phyloP scores from a whole-genome alignment of 305 asterid species.

The Fraxinus baroniana region DNA sequence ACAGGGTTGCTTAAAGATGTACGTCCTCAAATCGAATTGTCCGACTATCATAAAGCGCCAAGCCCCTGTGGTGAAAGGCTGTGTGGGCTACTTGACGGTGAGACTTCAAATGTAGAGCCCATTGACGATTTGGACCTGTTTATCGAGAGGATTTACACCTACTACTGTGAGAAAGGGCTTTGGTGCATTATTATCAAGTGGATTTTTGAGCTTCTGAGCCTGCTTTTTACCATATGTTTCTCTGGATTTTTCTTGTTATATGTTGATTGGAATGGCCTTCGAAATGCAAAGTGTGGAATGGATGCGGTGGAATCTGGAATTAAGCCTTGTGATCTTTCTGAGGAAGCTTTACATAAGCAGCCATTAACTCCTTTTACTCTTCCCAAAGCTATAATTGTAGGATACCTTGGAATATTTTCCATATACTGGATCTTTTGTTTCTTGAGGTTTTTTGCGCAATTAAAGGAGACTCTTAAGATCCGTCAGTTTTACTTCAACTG shows the following conservation, averaged over 20 bases:
- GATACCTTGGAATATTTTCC: slow-evolving; percentile 81
- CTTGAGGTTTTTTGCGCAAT: slow-evolving; percentile 76
- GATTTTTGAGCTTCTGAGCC: slow-evolving; percentile 79
- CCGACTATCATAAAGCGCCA: slow-evolving; percentile 72
- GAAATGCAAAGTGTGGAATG: slow-evolving; percentile 97
- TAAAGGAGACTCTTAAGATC: slow-evolving; percentile 78
- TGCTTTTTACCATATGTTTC: slow-evolving; percentile 78
- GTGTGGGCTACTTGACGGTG: slow-evolving; percentile 83
- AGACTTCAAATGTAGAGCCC: slow-evolving; percentile 61
- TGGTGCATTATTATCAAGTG: slow-evolving; percentile 91
- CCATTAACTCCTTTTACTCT: slow-evolving; percentile 80
- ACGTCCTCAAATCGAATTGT: slow-evolving; percentile 77
- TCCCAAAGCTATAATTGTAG: slow-evolving; percentile 71
- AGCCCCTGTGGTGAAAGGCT: slow-evolving; percentile 91
- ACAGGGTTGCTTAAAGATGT: slow-evolving; percentile 62
- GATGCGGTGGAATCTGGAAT: slow-evolving; percentile 97
- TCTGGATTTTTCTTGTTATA: slow-evolving; percentile 80
- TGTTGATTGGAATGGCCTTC: slow-evolving; percentile 95
- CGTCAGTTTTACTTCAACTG: slow-evolving; percentile 75
- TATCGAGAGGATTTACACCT: slow-evolving; percentile 84
- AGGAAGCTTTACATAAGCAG: slow-evolving; percentile 87
- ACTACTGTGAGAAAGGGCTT: slow-evolving; percentile 92
- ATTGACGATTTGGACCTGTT: slow-evolving; percentile 87
- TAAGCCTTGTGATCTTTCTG: slow-evolving; percentile 81
- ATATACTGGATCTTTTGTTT: slow-evolving; percentile 80